Base-by-base conservation (phyloP, 192 early-diverging fungal genomes). In the Coemansia interrupta region DNA sequence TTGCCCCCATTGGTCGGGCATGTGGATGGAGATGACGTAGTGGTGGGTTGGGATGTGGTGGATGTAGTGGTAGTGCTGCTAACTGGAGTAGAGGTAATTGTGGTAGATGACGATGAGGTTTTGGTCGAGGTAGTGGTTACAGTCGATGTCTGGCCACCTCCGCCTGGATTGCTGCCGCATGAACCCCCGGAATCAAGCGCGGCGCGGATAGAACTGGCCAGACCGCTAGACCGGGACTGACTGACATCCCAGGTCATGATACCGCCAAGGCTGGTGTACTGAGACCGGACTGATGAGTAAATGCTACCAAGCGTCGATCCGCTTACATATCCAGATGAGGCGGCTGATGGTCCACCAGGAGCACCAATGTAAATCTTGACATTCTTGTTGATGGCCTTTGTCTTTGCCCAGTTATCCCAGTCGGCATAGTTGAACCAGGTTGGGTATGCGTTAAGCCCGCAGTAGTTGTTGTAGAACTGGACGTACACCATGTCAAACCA, bases 381-480 rank as follows among this genome's bases (percentile, higher is more conserved):
- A 17, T 86, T 51, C 43, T 81, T 82, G 68, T 86, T 86, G 48
- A 70, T 19, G 0, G 85, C 72, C 28, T 68, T 55, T 15, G 68
- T 78, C 13, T 74, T 82, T 41, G 81, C 85, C 85, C 85, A 87
- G 54, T 70, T 78, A 61, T 87, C 83, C 85, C 85, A 87, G 42
- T 78, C 77, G 0, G 69, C 78, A 73, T 79, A 85, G 54, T 83
- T 86, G 61, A 83, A 82, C 66, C 62, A 65, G 0, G 20, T 41
- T 1, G 68, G 57, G 45, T 73, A 85, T 14, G 68, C 69, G 17
- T 80, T 73, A 28, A 83, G 66, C 11, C 82, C 82, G 57, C 85
- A 87, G 39, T 81, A 83, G 71, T 87, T 87, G 74, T 87, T 87
- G 78, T 88, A 88, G 69, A 86, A 88, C 63, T 88, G 86, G n/a